Evolutionary conservation across 805 yeast genomes (phyloP), one percentile per base, ranked within the genome.

Genomic region (Nakazawaea anatomiae): DNA sequence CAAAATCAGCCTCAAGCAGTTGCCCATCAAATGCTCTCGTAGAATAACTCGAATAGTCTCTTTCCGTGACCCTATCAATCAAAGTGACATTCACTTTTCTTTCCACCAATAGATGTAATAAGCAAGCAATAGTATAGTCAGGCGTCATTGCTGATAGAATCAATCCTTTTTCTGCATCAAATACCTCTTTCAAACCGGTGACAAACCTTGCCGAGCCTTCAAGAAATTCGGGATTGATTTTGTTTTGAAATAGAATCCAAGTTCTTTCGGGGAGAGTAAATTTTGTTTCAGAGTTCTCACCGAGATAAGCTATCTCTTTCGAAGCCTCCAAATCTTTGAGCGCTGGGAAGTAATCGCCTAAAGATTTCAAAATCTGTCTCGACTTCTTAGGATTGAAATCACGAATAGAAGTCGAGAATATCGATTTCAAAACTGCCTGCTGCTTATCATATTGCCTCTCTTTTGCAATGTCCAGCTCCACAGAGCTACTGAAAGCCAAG

Each of bases 1-100:
- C 72, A 28, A 82, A 80, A 60, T 80, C 96, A 61, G 82, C 85
- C 59, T 77, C 89, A 46, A 79, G 75, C 62, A 74, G 83, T 41
- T 75, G 80, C 55, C 84, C 79, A 54, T 88, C 95, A 40, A 87
- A 77, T 18, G 80, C 71, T 54, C 96, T 76, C 1, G 96, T 86
- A 39, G 85, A 85, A 61, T 90, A 91, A 10, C 88, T 84, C 36
- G 75, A 72, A 47, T 78, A 72, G n/a, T 75, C 62, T 25, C 65
- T 64, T 12, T 69, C 73, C 52, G 79, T 73, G 8, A 75, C 66
- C 48, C 76, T 76, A 57, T 87, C 88, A 27, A 87, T 73, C 43
- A 85, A 72, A 4, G 74, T 73, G 4, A 84, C 55, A 8, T 66
- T 61, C 4, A 83, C 55, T 12, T 65, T 61, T 4, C 65, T 59